These are phyloP conservation scores for Ceratocystis lukuohia DNA, from an alignment of 2,329 filamentous ascomycete species.

Conservation along the genomic window DNA sequence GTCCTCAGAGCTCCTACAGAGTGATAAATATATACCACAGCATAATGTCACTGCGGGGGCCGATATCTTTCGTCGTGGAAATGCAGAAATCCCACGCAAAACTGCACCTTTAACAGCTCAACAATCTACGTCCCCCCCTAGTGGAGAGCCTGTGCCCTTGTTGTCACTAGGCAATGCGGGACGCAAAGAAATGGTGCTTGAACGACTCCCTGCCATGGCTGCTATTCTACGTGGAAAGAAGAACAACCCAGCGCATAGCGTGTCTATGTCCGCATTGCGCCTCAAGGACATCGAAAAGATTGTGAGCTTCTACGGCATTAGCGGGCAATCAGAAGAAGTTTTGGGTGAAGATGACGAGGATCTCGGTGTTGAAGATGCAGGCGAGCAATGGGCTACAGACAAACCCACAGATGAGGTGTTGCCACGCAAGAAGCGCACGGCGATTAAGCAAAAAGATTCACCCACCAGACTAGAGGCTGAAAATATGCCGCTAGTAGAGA, in stretches of 20 bases:
- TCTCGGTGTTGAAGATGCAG: constrained; percentile 14
- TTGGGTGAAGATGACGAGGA: constrained; percentile 32
- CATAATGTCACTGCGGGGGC: constrained; percentile 34
- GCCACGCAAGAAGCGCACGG: constrained; percentile 35
- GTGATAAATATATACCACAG: constrained; percentile 31
- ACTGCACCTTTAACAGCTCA: constrained; percentile 21
- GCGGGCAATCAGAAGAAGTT: constrained; percentile 23
- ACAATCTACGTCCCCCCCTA: constrained; percentile 18
- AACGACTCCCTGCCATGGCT: constrained; percentile 75
- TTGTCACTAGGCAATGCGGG: constrained; percentile 52
- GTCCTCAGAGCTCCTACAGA: constrained; percentile 46
- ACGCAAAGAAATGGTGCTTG: constrained; percentile 62
- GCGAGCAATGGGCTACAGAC: constrained; percentile 44
- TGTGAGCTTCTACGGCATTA: constrained; percentile 50
- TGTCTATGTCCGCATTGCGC: constrained; percentile 24
- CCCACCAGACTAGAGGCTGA: constrained; percentile 28
- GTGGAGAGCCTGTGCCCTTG: constrained; percentile 28
- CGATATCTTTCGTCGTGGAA: constrained; percentile 37
- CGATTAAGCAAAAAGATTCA: constrained; percentile 26
- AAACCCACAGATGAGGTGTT: constrained; percentile 41
- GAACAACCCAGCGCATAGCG: constrained; percentile 21
- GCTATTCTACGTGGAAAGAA: constrained; percentile 42
- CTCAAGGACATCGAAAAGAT: constrained; percentile 53
- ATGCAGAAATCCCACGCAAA: constrained; percentile 19
- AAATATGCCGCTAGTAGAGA: constrained; percentile 39